A percentile compares a stretch with the other conserved stretches of the same genome.
These are phyloP conservation scores for Colletotrichum falcatum DNA, from an alignment of 2,329 filamentous ascomycete species.

Conservation along the genomic window DNA sequence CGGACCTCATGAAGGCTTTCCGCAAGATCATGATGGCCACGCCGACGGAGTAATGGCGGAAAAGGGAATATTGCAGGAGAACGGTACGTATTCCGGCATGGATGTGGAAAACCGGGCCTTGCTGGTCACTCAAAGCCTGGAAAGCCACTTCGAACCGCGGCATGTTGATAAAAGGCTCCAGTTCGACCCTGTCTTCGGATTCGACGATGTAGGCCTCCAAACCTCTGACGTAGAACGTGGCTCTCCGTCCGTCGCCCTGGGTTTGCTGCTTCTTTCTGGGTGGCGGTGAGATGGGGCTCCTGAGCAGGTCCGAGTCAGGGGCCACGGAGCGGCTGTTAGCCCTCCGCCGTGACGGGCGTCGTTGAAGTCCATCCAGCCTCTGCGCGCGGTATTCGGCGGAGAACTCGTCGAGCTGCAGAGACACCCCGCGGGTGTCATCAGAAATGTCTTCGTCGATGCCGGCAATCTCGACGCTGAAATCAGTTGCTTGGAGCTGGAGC, in stretches of 20 bases:
- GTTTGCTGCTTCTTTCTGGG: slow-evolving; percentile 65
- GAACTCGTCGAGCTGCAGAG: slow-evolving; percentile 88
- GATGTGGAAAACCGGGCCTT: slow-evolving; percentile 89
- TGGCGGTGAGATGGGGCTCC: slow-evolving; percentile 60
- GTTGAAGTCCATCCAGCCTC: slow-evolving; percentile 73
- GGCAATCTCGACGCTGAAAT: slow-evolving; percentile 91
- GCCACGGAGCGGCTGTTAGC: slow-evolving; percentile 79
- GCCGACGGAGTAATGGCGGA: slow-evolving; percentile 89
- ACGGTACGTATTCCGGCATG: slow-evolving; percentile 85
- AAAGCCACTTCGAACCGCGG: slow-evolving; percentile 90
- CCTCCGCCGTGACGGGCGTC: slow-evolving; percentile 73
- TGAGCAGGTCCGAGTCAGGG: slow-evolving; percentile 74
- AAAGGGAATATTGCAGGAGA: slow-evolving; percentile 89
- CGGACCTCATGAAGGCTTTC: slow-evolving; percentile 73
- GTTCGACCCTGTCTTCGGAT: slow-evolving; percentile 83
- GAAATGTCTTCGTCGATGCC: slow-evolving; percentile 89
- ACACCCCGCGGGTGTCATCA: slow-evolving; percentile 82
- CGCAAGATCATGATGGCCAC: slow-evolving; percentile 82
- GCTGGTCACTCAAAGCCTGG: slow-evolving; percentile 85
- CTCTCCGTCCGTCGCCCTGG: slow-evolving; percentile 80
- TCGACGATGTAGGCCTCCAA: slow-evolving; percentile 94
- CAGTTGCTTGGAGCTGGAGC: slow-evolving; percentile 85
- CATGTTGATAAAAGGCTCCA: slow-evolving; percentile 86
- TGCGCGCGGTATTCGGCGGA: slow-evolving; percentile 90
- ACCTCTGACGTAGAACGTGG: slow-evolving; percentile 84